Percentiles rank a stretch among this genome's conserved stretches.
These are phyloP conservation scores for Microbotryum violaceum DNA, from an alignment of 1,284 basidiomycete species.

Conservation along the genomic window DNA sequence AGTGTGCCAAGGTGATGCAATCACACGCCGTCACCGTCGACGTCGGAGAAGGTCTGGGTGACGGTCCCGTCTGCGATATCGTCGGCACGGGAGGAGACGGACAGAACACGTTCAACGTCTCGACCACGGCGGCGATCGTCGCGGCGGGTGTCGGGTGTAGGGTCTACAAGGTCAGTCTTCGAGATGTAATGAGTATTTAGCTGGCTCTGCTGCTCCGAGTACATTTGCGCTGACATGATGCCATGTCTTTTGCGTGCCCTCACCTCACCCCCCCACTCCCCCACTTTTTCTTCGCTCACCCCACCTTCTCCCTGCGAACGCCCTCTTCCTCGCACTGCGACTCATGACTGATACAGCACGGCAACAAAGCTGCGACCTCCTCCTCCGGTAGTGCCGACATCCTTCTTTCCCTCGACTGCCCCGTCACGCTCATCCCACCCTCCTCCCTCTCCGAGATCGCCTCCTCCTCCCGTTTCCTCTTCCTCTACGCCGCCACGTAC, in stretches of 20 bases:
- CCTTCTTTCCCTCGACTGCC: slow-evolving; percentile 73
- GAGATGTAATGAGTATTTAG: background rate
- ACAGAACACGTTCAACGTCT: slow-evolving; percentile 95
- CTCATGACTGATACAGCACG: slow-evolving; percentile 59
- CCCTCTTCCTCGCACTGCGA: background rate
- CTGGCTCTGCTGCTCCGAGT: too few relatives aligned
- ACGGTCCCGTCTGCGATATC: slow-evolving; percentile 44
- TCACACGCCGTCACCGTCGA: slow-evolving; percentile 56
- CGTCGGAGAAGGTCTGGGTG: slow-evolving; percentile 39
- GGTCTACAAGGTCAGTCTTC: slow-evolving; percentile 72
- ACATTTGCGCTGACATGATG: background rate
- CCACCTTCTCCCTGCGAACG: background rate
- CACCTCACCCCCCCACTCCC: background rate
- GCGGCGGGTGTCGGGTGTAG: slow-evolving; percentile 89
- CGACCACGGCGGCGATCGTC: slow-evolving; percentile 87
- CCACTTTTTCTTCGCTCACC: background rate
- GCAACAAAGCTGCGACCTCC: slow-evolving; percentile 86
- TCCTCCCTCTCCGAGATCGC: slow-evolving; percentile 53
- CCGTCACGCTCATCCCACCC: slow-evolving; percentile 57
- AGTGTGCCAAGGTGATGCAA: slow-evolving; percentile 65
- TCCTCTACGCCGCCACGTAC: slow-evolving; percentile 89
- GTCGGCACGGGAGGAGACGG: slow-evolving; percentile 90
- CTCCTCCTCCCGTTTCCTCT: slow-evolving; percentile 64
- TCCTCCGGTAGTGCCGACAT: slow-evolving; percentile 92
- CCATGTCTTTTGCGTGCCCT: background rate